Conservation (phyloP, 2,329 filamentous ascomycete species). For the Rugonectria rugulosa region DNA sequence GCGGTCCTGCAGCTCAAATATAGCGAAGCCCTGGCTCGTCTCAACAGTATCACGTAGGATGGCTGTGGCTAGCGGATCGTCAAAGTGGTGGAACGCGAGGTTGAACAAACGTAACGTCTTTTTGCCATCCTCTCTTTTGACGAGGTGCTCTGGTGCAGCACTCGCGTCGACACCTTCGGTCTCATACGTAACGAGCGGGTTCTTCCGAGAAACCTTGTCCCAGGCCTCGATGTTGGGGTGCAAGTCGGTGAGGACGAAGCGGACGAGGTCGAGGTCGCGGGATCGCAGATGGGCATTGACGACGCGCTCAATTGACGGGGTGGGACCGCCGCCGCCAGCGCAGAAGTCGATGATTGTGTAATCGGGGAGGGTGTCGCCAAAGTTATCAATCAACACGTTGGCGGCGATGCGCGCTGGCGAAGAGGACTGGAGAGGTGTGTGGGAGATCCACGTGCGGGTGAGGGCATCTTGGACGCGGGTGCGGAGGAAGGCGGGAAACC, state of each 20-base stretch:
- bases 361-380: slow-evolving; percentile 54
- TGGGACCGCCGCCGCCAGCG: slow-evolving; percentile 76
- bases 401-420: slow-evolving; percentile 70
- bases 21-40: slow-evolving; percentile 72
- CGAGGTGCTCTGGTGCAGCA: slow-evolving; percentile 60
- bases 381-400: slow-evolving; percentile 58
- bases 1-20: slow-evolving; percentile 79
- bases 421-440: slow-evolving; percentile 63
- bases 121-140: slow-evolving; percentile 47
- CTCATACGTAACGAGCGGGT: slow-evolving; percentile 66
- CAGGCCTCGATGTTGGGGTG: slow-evolving; percentile 70
- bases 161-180: slow-evolving; percentile 70
- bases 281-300: slow-evolving; percentile 58
- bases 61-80: slow-evolving; percentile 65
- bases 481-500: slow-evolving; percentile 72
- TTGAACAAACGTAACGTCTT: slow-evolving; percentile 76
- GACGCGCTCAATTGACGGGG: slow-evolving; percentile 66
- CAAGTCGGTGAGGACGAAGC: slow-evolving; percentile 72
- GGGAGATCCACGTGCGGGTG: slow-evolving; percentile 68
- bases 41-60: slow-evolving; percentile 71
- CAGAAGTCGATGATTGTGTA: slow-evolving; percentile 80
- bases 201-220: slow-evolving; percentile 59
- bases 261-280: slow-evolving; percentile 44
- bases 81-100: slow-evolving; percentile 80
- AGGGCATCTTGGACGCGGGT: slow-evolving; percentile 70